phyloP scores from a whole-genome alignment of 495 filamentous ascomycete genomes.

The Aspergillus funiculosus region DNA sequence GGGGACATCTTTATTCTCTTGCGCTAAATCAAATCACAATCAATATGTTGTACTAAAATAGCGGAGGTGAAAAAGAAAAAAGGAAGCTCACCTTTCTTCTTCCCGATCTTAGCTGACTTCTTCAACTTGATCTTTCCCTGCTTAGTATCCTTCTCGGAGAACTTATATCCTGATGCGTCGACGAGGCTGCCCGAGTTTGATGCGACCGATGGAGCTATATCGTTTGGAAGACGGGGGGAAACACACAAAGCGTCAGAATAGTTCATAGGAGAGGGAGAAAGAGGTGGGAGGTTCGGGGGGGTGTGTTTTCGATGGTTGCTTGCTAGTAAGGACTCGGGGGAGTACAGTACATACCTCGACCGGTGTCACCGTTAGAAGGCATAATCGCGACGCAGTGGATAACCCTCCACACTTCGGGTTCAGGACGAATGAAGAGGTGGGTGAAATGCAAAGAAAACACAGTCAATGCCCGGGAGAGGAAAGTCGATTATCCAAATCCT shows the following conservation, averaged over 20 bases:
- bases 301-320: no score
- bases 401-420: not conserved
- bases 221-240: no score
- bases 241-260: no score
- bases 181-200: slow-evolving; percentile 36
- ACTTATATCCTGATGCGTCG: slow-evolving; percentile 45
- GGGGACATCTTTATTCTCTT: slow-evolving; percentile 20
- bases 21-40: not conserved
- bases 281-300: no score
- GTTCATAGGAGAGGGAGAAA: no score
- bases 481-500: not conserved
- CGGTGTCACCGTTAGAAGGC: slow-evolving; percentile 37
- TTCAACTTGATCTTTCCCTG: slow-evolving; percentile 63
- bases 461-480: not conserved
- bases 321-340: no score
- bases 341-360: slow-evolving; percentile 25
- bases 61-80: not conserved
- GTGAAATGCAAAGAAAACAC: not conserved
- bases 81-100: slow-evolving; percentile 50
- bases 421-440: not conserved
- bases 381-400: slow-evolving; percentile 23
- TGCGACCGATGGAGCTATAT: slow-evolving; percentile 14
- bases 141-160: slow-evolving; percentile 58
- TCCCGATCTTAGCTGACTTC: slow-evolving; percentile 54
- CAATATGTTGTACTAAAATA: slow-evolving; percentile 7